Percentiles rank a stretch among this genome's conserved stretches.
Conservation (phyloP, 148 eudicot species). For the Simmondsia chinensis region DNA sequence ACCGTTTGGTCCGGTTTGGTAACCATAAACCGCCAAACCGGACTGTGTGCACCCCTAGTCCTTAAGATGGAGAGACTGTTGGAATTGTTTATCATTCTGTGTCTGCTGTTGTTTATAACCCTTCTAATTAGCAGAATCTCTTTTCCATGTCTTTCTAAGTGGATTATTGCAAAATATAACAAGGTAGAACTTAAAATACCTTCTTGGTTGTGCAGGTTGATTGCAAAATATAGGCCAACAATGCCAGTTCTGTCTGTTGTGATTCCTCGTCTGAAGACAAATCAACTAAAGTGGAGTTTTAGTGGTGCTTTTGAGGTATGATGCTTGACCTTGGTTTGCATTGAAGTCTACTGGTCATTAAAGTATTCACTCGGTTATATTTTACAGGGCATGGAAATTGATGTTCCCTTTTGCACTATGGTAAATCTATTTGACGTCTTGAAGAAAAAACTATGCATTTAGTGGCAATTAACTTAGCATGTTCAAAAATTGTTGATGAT, state of each 20-base stretch:
- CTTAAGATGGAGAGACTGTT: too few relatives aligned
- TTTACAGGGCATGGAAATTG: conserved; percentile 13
- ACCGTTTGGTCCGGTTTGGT: too few relatives aligned
- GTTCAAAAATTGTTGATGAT: not conserved
- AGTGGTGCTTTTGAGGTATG: conserved; percentile 96
- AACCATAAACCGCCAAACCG: too few relatives aligned
- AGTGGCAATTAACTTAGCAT: not conserved
- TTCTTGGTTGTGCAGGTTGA: conserved; percentile 90
- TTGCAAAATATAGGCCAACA: conserved; percentile 93
- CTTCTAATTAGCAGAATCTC: too few relatives aligned
- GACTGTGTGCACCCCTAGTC: too few relatives aligned
- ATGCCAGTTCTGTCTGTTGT: conserved; percentile 96
- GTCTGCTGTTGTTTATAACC: too few relatives aligned
- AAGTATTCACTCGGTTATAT: conserved; percentile 6
- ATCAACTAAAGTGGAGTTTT: conserved; percentile 83
- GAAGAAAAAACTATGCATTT: not conserved
- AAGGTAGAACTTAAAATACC: too few relatives aligned
- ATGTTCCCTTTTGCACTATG: conserved; percentile 13
- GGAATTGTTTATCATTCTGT: too few relatives aligned
- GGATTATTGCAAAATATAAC: too few relatives aligned
- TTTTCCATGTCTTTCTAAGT: too few relatives aligned
- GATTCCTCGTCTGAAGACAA: conserved; percentile 82
- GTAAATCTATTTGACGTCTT: conserved; percentile 11
- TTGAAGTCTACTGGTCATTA: conserved; percentile 1
- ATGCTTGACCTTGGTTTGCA: conserved; percentile 3